Evolutionary conservation across 345 rosid species (phyloP), one percentile per base, ranked within the genome.

Genomic region (Noccaea caerulescens): DNA sequence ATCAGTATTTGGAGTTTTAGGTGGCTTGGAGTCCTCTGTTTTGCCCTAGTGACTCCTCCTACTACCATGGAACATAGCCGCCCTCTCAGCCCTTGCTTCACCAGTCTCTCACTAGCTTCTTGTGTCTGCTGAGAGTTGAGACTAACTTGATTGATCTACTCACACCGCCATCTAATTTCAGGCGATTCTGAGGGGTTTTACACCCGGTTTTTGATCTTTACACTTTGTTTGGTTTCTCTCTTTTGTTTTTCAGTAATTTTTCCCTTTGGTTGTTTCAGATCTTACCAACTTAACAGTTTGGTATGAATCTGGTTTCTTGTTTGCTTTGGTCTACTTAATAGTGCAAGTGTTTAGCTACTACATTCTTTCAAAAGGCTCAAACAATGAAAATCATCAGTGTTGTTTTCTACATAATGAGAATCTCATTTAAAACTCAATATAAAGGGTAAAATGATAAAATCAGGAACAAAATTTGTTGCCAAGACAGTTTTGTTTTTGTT

Each of bases 41-140:
- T 72, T 72, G 76, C 69, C 2, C 63, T 72, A 33, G 56, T 67
- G 54, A 52, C 10, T 66, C 46, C 61, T 65, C 37, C 47, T 60
- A 14, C 33, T 36, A 6, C 27, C 37, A 25, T 60, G 50, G 49
- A 27, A 42, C 41, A 67, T 11, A 10, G 33, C 16, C 30, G 53
- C 52, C 54, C 62, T 9, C 53, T 20, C 23, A 20, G 1, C 63
- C 23, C 47, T 45, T 43, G 25, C 10, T 25, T n/a, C 23, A 20
- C 27, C 16, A 20, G 7, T 25, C 12, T 8, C 38, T 60, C 51
- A 60, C 0, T 39, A 20, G 7, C 23, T 58, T 39, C 10, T n/a
- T n/a, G 32, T 58, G 45, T 58, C 30, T 16, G 20, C 18, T 39
- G 3, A 20, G 23, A 20, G 23, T 20, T 44, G 6, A 42, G 14